Base-by-base conservation (phyloP, 176 grass and related monocot species). In the Aegilops bicornis region DNA sequence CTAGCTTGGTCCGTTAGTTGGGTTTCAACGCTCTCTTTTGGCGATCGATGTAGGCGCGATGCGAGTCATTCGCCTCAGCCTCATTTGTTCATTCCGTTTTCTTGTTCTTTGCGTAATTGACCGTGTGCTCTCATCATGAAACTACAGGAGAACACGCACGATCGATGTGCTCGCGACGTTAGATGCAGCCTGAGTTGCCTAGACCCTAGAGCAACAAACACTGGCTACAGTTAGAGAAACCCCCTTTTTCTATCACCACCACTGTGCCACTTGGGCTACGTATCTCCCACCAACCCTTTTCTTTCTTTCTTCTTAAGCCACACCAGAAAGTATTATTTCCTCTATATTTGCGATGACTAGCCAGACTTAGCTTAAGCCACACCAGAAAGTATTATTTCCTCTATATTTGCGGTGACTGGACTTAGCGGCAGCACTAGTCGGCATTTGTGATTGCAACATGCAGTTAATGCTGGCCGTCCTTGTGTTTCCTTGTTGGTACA, bases 381-480 rank as follows among this genome's bases (percentile, higher is more conserved):
- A 37, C 12, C 8, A 23, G 6, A 40, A 43, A 43, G 5, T 1
- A 47, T 15, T 47, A 6, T n/a, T 27, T 12, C 22, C 27, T 69
- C 9, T 8, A 22, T 43, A 0, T 22, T 73, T 77, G 30, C 22
- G 16, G 47, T 67, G 63, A 81, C n/a, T 70, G 20, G 63, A 22
- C 70, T 20, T 60, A 63, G 79, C 54, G 16, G 48, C 5, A 58
- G 50, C 5, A 54, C 16, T 54, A 54, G 6, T 59, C 56, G 7
- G 8, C 72, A n/a, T 86, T 77, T 27, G 5, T 62, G 76, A 40
- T 24, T 88, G 81, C 25, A 64, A 76, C 77, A 84, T 61, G 61
- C 50, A 88, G 37, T 88, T 84, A 91, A 91, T 85, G 61, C 77
- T 20, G n/a, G 50, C n/a, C 77, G 27, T 76, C 31, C 42, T 78